phyloP scores from a whole-genome alignment of 768 basidiomycete species.

The Collybia mongolica region DNA sequence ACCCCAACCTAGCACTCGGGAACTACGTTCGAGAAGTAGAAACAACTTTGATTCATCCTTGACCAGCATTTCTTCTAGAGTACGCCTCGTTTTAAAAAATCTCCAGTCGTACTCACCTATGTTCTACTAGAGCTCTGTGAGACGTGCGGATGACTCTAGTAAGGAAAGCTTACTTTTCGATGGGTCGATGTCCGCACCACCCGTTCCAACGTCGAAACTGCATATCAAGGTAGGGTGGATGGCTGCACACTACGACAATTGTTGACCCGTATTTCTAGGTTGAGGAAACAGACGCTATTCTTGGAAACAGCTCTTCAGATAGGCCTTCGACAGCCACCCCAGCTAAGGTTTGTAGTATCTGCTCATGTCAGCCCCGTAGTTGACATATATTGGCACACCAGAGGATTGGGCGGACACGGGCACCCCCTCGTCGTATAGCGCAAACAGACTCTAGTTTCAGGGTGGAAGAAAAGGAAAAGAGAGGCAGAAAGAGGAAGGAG shows the following conservation, averaged over 20 bases:
- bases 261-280: constrained; percentile 17
- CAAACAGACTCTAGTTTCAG: constrained; percentile 24
- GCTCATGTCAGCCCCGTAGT: neutral
- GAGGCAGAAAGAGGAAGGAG: constrained; percentile 41
- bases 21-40: constrained; percentile 46
- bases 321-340: constrained; percentile 5
- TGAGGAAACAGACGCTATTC: constrained; percentile 28
- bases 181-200: constrained; percentile 16
- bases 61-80: constrained; percentile 39
- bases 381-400: constrained; percentile 12
- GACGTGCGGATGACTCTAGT: constrained; percentile 23
- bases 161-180: constrained; percentile 18
- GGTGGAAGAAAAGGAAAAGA: constrained; percentile 31
- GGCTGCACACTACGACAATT: neutral
- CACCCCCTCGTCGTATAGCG: constrained; percentile 22
- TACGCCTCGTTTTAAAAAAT: constrained; percentile 16
- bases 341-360: constrained; percentile 7
- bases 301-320: constrained; percentile 6
- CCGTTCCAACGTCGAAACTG: constrained; percentile 15
- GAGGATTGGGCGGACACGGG: constrained; percentile 1
- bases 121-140: constrained; percentile 17
- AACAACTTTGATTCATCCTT: constrained; percentile 33
- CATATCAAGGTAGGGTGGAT: constrained; percentile 31
- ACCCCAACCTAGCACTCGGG: constrained; percentile 36
- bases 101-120: constrained; percentile 2